These are phyloP conservation scores for Narthecium ossifragum DNA, from an alignment of 106 monocot species.

Conservation along the genomic window DNA sequence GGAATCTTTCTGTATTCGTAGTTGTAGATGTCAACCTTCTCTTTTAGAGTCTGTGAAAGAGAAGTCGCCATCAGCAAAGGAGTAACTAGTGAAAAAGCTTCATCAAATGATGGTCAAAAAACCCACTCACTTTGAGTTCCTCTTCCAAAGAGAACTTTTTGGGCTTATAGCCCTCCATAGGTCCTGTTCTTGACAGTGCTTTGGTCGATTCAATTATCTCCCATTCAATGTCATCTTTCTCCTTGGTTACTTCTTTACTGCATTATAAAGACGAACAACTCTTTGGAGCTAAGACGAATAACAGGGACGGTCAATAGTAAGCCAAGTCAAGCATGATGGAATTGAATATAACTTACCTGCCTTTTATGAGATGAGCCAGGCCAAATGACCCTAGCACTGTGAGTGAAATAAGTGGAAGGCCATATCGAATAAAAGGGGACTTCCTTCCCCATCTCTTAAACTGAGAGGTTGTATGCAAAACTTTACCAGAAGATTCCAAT, in stretches of 20 bases:
- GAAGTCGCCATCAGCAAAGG: not conserved
- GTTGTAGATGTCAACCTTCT: constrained; percentile 76
- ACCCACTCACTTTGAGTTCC: constrained; percentile 62
- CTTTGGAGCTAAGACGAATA: not conserved
- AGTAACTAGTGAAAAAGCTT: not conserved
- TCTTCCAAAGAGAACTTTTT: constrained; percentile 86
- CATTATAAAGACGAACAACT: not conserved
- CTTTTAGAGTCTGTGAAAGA: constrained; percentile 49
- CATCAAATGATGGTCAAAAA: not conserved
- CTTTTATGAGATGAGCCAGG: constrained; percentile 82
- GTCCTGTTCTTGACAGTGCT: constrained; percentile 76
- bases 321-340: too few species aligned
- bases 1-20: constrained; percentile 79
- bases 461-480: constrained; percentile 39
- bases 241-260: constrained; percentile 85
- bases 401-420: constrained; percentile 77
- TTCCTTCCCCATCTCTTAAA: constrained; percentile 85
- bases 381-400: constrained; percentile 78
- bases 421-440: constrained; percentile 78
- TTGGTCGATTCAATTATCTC: constrained; percentile 70
- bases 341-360: constrained; percentile 43
- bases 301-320: not conserved
- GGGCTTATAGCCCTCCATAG: constrained; percentile 58
- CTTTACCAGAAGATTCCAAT: constrained; percentile 11
- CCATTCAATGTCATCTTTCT: constrained; percentile 95